Evolutionary conservation across 2,329 filamentous ascomycete species (phyloP).

Genomic region (Aspergillus jensenii): DNA sequence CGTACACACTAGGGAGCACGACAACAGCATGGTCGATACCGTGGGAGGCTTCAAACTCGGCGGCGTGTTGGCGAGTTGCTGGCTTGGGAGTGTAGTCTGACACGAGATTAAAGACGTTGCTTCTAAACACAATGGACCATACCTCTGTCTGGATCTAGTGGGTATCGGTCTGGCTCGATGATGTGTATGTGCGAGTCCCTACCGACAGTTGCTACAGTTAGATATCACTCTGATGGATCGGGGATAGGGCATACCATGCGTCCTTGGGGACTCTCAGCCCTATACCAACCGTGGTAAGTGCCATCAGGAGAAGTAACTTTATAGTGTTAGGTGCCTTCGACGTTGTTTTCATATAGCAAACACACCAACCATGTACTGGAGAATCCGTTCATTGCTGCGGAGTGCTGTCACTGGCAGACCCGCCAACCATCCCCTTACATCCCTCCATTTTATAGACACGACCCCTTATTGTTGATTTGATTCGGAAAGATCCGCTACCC

Average conservation of each 20-base stretch:
- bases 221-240: neutral
- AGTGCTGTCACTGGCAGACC: too few relatives aligned
- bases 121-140: neutral
- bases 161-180: neutral
- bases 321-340: neutral
- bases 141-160: neutral
- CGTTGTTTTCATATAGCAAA: neutral
- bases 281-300: too few relatives aligned
- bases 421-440: too few relatives aligned
- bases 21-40: neutral
- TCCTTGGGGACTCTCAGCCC: neutral
- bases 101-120: neutral
- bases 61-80: neutral
- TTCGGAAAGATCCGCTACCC: too few relatives aligned
- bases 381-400: too few relatives aligned
- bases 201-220: neutral
- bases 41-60: neutral
- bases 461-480: too few relatives aligned
- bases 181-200: constrained; percentile 2
- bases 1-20: neutral
- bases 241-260: neutral
- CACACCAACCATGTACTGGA: too few relatives aligned
- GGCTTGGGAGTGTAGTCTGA: neutral
- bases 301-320: neutral
- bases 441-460: too few relatives aligned